Conservation (phyloP, 1,284 basidiomycete genomes). For the Moniliophthora roreri region DNA sequence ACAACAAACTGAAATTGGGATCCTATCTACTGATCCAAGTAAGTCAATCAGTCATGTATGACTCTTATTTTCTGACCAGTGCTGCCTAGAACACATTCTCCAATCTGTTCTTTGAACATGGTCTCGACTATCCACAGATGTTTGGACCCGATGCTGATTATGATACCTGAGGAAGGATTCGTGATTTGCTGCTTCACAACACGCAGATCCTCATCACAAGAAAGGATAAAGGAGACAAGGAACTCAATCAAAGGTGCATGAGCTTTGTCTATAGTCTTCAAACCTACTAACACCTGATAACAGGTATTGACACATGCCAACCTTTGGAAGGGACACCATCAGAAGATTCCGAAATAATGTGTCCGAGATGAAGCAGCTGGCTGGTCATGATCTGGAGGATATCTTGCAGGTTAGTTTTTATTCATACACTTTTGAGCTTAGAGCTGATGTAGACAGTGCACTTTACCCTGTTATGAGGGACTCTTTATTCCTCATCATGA, state of each 20-base stretch:
- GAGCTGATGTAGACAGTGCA: background rate
- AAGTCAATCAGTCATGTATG: too few relatives aligned
- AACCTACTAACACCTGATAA: too few relatives aligned
- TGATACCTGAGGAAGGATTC: background rate
- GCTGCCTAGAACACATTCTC: background rate
- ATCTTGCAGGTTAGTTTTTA: slow-evolving; percentile 22
- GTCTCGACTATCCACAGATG: background rate
- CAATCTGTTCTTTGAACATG: background rate
- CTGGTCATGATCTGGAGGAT: slow-evolving; percentile 27
- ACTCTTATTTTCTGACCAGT: too few relatives aligned
- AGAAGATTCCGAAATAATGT: slow-evolving; percentile 21
- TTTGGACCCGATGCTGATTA: background rate
- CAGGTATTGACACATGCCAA: slow-evolving; percentile 14
- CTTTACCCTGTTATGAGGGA: slow-evolving; percentile 7
- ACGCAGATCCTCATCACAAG: background rate
- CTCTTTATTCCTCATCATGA: slow-evolving; percentile 2
- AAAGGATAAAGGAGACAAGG: slow-evolving; percentile 2
- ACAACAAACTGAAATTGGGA: too few relatives aligned
- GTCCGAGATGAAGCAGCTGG: slow-evolving; percentile 22
- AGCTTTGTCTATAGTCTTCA: too few relatives aligned
- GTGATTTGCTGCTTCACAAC: background rate
- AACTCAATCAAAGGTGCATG: slow-evolving; percentile 22
- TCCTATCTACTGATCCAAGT: too few relatives aligned
- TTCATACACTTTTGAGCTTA: background rate
- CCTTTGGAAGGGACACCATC: slow-evolving; percentile 21